These are phyloP conservation scores for Trichoderma endophyticum DNA, from an alignment of 2,329 filamentous ascomycete genomes.

Conservation along the genomic window DNA sequence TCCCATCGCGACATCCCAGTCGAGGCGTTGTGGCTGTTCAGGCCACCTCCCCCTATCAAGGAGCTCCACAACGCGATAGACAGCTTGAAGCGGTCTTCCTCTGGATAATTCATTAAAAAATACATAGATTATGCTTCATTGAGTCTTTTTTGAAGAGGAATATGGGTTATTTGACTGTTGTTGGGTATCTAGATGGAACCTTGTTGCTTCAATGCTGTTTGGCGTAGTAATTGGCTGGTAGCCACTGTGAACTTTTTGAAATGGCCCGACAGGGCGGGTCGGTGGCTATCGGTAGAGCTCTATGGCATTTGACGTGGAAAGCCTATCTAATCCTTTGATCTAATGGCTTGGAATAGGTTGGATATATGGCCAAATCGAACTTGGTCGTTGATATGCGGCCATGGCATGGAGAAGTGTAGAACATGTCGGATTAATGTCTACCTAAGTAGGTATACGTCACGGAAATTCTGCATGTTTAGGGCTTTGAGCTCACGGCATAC, in stretches of 20 bases:
- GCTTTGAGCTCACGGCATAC: neutral
- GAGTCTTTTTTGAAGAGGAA: neutral
- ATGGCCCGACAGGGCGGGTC: neutral
- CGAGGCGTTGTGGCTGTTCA: neutral
- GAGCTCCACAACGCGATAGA: neutral
- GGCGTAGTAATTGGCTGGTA: neutral
- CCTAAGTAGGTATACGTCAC: too few relatives aligned
- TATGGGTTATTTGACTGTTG: neutral
- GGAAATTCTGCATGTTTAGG: too few relatives aligned
- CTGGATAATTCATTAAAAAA: neutral
- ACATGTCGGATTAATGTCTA: neutral
- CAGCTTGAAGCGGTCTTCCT: neutral
- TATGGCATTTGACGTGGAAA: neutral
- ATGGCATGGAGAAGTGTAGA: neutral
- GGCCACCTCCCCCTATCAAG: neutral
- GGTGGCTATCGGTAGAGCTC: neutral
- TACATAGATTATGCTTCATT: neutral
- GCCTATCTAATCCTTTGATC: neutral
- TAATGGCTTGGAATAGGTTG: too few relatives aligned
- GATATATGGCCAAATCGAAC: neutral
- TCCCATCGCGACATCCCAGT: neutral
- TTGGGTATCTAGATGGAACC: neutral
- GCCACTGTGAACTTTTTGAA: neutral
- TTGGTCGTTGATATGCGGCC: neutral
- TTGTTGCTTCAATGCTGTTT: neutral